These are phyloP conservation scores for Delphinella strobiligena DNA, from an alignment of 2,329 filamentous ascomycete species.

Conservation along the genomic window DNA sequence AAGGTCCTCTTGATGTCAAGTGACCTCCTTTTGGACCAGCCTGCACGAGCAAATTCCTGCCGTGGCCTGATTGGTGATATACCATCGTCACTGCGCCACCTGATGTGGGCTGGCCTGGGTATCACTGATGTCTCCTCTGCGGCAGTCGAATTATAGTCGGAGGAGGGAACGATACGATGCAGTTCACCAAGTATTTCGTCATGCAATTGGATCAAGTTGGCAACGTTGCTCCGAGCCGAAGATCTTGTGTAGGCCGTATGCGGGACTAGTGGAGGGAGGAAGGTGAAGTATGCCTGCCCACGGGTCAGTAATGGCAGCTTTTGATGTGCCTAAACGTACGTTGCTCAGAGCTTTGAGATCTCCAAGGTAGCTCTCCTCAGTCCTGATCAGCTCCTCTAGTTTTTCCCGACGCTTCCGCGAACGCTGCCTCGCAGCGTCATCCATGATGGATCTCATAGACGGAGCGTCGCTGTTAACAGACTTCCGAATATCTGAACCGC, in stretches of 20 bases:
- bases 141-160: conserved; percentile 31
- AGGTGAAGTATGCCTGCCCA: conserved; percentile 32
- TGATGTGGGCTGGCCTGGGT: conserved; percentile 29
- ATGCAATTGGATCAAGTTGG: conserved; percentile 71
- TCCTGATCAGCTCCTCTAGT: conserved; percentile 72
- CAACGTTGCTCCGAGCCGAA: conserved; percentile 24
- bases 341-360: conserved; percentile 80
- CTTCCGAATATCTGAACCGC: conserved; percentile 53
- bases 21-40: conserved; percentile 28
- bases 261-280: conserved; percentile 18
- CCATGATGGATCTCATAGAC: conserved; percentile 37
- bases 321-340: conserved; percentile 36
- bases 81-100: conserved; percentile 37
- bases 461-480: conserved; percentile 46
- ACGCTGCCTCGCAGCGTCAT: conserved; percentile 59
- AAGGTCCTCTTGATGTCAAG: conserved; percentile 32
- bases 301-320: neutral
- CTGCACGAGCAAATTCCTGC: neutral
- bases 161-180: conserved; percentile 57
- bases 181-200: conserved; percentile 68
- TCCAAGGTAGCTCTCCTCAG: conserved; percentile 79
- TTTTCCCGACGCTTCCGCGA: conserved; percentile 66
- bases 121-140: conserved; percentile 8
- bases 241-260: conserved; percentile 16
- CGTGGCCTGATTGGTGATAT: conserved; percentile 20